Base-by-base conservation (phyloP, 2,329 filamentous ascomycete species). In the Orbilia blumenaviensis region DNA sequence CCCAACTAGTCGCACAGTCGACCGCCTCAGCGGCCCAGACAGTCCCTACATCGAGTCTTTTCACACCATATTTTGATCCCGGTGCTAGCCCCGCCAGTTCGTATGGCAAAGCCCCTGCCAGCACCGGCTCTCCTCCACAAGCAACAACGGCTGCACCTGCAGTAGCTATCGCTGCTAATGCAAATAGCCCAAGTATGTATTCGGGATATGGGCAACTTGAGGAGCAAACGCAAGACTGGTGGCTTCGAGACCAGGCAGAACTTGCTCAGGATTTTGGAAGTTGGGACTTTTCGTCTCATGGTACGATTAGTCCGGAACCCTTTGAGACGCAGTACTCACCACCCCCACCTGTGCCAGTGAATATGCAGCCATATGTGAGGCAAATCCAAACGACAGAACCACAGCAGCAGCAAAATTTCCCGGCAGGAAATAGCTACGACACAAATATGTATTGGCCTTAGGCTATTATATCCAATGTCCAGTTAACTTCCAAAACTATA, bases 231-330 rank as follows among this genome's bases (percentile, higher is more conserved):
- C 88, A 90, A 75, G 87, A 90, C 78, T 89, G 87, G 88, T 89
- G 88, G 85, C 84, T 89, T 64, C 84, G 86, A 36, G 89, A 91
- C 79, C 88, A 91, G 79, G 86, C 84, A 16, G 86, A 87, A 58
- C 82, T 91, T 2, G 88, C 87, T 0, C 81, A 86, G 2, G 89
- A 89, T 0, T 88, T 91, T 77, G 89, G 78, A 44, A 69, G 58
- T 34, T 76, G 72, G 72, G 72, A 76, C 38, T 76, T 76, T 63
- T 69, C 64, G 41, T 67, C 77, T 1, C 71, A 69, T 21, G 66
- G 77, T 18, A 78, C 77, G 16, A 74, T 77, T 8, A 76, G 72
- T 46, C 72, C 72, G 27, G 72, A 76, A 36, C 72, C 68, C 25
- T 68, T 68, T 29, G 62, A 67, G 34, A 56, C 56, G 16, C 76